phyloP scores from a whole-genome alignment of 371 early-diverging fungal species.

The Chytridium lagenaria region DNA sequence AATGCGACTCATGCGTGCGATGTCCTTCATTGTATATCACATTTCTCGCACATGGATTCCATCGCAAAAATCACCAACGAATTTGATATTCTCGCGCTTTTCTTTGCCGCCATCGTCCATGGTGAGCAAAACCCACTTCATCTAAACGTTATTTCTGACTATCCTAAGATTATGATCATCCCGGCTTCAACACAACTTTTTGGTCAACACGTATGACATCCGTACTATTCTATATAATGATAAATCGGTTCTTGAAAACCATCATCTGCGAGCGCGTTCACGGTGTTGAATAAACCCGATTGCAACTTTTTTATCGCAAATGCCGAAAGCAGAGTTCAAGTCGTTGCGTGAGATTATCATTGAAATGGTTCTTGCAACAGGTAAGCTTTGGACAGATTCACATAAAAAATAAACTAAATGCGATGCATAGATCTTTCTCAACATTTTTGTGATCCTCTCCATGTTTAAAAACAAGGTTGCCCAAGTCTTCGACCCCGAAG shows the following conservation, averaged over 20 bases:
- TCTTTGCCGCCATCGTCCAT: slow-evolving; percentile 62
- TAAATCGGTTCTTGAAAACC: slow-evolving; percentile 60
- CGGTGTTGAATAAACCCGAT: slow-evolving; percentile 46
- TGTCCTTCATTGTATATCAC: slow-evolving; percentile 57
- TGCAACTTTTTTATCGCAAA: slow-evolving; percentile 54
- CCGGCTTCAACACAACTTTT: slow-evolving; percentile 55
- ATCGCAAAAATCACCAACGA: slow-evolving; percentile 38
- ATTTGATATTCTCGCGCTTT: slow-evolving; percentile 54
- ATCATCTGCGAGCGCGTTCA: slow-evolving; percentile 57
- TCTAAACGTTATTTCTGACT: neutral
- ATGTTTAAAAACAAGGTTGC: slow-evolving; percentile 54
- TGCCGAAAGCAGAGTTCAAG: slow-evolving; percentile 45
- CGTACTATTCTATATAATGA: slow-evolving; percentile 63
- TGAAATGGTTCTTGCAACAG: slow-evolving; percentile 64
- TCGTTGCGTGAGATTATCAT: slow-evolving; percentile 52
- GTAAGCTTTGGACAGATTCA: slow-evolving; percentile 24
- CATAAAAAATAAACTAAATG: neutral
- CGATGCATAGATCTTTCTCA: slow-evolving; percentile 53
- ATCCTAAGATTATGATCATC: slow-evolving; percentile 52
- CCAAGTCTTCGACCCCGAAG: slow-evolving; percentile 48
- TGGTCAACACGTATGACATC: slow-evolving; percentile 45
- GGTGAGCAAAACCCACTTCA: slow-evolving; percentile 30
- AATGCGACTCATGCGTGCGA: slow-evolving; percentile 62
- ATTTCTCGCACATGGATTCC: slow-evolving; percentile 42
- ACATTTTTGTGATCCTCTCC: slow-evolving; percentile 53